Evolutionary conservation across 2,329 filamentous ascomycete species (phyloP).

Genomic region (Epicoccum nigrum): DNA sequence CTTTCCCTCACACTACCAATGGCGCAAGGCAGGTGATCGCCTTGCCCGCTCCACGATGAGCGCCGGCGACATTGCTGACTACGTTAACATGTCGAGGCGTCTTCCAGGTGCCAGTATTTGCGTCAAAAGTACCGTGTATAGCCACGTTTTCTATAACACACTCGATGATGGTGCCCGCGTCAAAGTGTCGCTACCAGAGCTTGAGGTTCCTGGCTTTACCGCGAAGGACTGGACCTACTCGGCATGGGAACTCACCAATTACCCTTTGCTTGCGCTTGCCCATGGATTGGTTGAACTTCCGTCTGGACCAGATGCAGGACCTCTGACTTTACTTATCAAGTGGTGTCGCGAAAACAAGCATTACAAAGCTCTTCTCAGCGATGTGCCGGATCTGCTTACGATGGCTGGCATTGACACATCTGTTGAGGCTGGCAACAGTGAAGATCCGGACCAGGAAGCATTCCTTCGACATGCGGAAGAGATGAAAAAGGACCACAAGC

Average conservation of each 20-base stretch:
- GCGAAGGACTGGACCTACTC: constrained; percentile 21
- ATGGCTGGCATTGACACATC: no score
- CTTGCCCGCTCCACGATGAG: constrained; percentile 3
- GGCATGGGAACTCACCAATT: constrained; percentile 18
- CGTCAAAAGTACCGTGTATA: background rate
- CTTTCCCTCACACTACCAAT: constrained; percentile 26
- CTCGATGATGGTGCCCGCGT: background rate
- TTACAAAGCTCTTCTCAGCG: constrained; percentile 14
- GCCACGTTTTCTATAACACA: background rate
- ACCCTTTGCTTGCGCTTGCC: constrained; percentile 25
- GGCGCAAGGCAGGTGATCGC: constrained; percentile 20
- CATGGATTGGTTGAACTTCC: constrained; percentile 22
- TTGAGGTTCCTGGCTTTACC: constrained; percentile 5
- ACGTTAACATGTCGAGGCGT: constrained; percentile 21
- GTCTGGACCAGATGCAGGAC: constrained; percentile 22
- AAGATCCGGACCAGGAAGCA: no score
- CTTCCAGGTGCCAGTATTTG: constrained; percentile 1
- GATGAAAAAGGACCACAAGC: no score
- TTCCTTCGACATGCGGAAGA: no score
- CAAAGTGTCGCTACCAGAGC: background rate
- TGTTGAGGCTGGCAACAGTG: no score
- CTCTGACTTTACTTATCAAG: constrained; percentile 21
- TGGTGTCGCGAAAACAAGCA: constrained; percentile 16
- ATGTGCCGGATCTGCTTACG: constrained; percentile 11
- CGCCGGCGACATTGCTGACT: constrained; percentile 1